These are phyloP conservation scores for Dactylonectria macrodidyma DNA, from an alignment of 2,329 filamentous ascomycete genomes.

Conservation along the genomic window DNA sequence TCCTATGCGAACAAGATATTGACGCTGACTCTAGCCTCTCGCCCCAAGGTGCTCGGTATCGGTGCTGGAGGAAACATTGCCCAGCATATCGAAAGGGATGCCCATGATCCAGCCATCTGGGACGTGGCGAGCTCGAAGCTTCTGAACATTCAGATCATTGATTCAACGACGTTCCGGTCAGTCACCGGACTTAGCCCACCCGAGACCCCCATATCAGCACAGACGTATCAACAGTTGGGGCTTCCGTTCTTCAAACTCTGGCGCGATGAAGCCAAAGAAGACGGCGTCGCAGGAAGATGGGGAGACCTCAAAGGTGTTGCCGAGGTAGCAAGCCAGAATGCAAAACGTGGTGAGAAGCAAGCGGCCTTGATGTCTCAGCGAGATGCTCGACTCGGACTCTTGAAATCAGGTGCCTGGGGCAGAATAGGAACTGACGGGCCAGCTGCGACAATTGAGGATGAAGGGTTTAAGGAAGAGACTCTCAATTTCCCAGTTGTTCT, in stretches of 20 bases:
- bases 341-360: background rate
- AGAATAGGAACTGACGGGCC: background rate
- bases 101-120: background rate
- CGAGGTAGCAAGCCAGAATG: background rate
- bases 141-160: background rate
- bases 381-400: background rate
- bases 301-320: background rate
- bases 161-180: background rate
- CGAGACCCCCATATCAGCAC: background rate
- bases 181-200: background rate
- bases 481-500: background rate
- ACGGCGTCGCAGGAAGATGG: background rate
- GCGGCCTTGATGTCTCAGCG: background rate
- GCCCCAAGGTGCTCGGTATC: background rate
- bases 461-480: background rate
- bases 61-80: conserved; percentile 1
- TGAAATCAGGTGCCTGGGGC: background rate
- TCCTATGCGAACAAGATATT: background rate
- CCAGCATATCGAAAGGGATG: background rate
- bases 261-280: background rate
- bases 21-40: background rate
- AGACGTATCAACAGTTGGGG: background rate
- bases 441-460: background rate
- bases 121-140: conserved; percentile 3
- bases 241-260: background rate